Evolutionary conservation across 176 grass and related monocot genomes (phyloP).

Genomic region (Pontederia crassipes): DNA sequence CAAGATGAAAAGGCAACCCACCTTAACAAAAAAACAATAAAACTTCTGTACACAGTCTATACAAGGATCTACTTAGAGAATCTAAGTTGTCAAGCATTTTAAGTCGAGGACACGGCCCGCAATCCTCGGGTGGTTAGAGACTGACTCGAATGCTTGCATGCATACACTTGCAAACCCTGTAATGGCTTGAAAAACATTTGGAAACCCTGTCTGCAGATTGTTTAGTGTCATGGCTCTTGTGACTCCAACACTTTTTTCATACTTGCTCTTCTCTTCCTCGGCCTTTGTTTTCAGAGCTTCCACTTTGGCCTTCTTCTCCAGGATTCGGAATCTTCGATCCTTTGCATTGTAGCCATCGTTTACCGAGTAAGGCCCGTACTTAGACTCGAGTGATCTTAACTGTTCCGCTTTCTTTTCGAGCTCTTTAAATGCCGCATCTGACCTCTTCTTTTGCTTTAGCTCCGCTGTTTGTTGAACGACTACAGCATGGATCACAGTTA

Average conservation of each 20-base stretch:
- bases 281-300: constrained; percentile 51
- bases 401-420: constrained; percentile 70
- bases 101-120: constrained; percentile 40
- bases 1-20: constrained; percentile 13
- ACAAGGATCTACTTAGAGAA: constrained; percentile 14
- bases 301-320: constrained; percentile 59
- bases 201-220: constrained; percentile 77
- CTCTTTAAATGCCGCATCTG: constrained; percentile 59
- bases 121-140: constrained; percentile 57
- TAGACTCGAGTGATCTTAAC: constrained; percentile 48
- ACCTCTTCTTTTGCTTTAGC: constrained; percentile 68
- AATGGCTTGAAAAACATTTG: constrained; percentile 87
- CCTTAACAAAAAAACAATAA: constrained; percentile 12
- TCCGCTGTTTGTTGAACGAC: constrained; percentile 73
- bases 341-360: constrained; percentile 31
- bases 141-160: constrained; percentile 68
- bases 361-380: constrained; percentile 34
- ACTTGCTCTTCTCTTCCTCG: constrained; percentile 86
- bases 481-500: constrained; percentile 54
- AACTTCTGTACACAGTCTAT: constrained; percentile 40
- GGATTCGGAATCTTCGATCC: constrained; percentile 19
- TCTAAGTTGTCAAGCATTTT: constrained; percentile 57
- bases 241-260: constrained; percentile 67
- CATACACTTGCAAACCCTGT: constrained; percentile 70
- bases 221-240: constrained; percentile 90